These are phyloP conservation scores for Magnusiomyces fungicola DNA, from an alignment of 1,139 yeast species.

Conservation along the genomic window DNA sequence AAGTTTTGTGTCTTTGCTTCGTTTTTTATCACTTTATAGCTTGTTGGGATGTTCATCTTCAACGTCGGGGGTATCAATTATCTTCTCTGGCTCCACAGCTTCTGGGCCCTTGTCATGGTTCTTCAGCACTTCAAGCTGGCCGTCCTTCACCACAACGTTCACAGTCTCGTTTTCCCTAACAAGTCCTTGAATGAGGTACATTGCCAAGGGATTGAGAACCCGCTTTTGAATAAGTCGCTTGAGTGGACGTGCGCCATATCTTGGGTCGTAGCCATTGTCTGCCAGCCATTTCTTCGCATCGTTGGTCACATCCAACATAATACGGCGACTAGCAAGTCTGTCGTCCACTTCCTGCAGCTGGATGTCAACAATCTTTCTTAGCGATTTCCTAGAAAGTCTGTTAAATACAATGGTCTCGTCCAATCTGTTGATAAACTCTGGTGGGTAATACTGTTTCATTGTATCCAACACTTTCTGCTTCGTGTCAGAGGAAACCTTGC, in stretches of 20 bases:
- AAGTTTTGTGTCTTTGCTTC: no score
- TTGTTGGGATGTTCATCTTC: no score
- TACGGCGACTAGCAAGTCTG: conserved; percentile 72
- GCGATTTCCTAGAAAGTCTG: conserved; percentile 66
- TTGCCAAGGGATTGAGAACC: conserved; percentile 80
- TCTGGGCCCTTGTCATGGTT: conserved; percentile 37
- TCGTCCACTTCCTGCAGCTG: conserved; percentile 73
- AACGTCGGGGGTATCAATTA: conserved; percentile 1
- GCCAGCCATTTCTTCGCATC: conserved; percentile 69
- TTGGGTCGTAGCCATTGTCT: conserved; percentile 79
- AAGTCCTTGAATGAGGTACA: conserved; percentile 69
- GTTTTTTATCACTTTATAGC: no score
- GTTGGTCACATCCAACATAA: conserved; percentile 48
- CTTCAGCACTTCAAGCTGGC: conserved; percentile 38
- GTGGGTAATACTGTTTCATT: conserved; percentile 72
- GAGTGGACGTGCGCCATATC: conserved; percentile 93
- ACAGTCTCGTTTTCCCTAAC: conserved; percentile 65
- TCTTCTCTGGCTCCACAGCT: conserved; percentile 14
- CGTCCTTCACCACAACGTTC: conserved; percentile 35
- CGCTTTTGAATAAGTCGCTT: conserved; percentile 81
- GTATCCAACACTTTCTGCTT: conserved; percentile 55
- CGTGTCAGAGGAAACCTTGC: conserved; percentile 42
- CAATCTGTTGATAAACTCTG: conserved; percentile 88
- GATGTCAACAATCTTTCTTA: conserved; percentile 74
- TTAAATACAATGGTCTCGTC: conserved; percentile 90